A percentile compares a stretch with the other conserved stretches of the same genome.
Conservation (phyloP, 106 monocot species). For the Platanthera guangdongensis region DNA sequence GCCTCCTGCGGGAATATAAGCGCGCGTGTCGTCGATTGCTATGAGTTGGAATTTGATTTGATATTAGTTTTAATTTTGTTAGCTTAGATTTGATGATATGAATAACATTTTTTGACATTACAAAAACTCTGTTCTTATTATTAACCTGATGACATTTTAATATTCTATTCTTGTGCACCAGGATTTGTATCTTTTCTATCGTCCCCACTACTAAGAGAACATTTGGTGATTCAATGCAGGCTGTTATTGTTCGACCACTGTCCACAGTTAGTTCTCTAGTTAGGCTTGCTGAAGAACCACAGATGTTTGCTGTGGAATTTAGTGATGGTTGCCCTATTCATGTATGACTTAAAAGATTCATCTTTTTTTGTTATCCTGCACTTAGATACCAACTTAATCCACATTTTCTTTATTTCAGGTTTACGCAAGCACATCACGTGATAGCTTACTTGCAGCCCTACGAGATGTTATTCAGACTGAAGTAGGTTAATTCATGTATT, state of each 20-base stretch:
- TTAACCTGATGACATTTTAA: background rate
- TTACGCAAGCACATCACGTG: constrained; percentile 98
- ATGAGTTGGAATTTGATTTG: background rate
- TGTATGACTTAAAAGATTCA: constrained; percentile 21
- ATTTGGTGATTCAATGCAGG: constrained; percentile 32
- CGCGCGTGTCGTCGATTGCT: no score
- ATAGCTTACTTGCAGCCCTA: constrained; percentile 89
- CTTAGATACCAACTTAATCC: background rate
- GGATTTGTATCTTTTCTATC: background rate
- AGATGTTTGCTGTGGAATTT: constrained; percentile 98
- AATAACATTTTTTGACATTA: background rate
- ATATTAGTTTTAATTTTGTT: no score
- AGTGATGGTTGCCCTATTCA: constrained; percentile 95
- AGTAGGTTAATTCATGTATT: constrained; percentile 31
- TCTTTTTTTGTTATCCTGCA: background rate
- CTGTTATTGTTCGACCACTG: constrained; percentile 87
- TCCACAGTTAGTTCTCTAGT: constrained; percentile 83
- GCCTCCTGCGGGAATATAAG: no score
- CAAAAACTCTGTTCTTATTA: background rate
- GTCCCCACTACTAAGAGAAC: background rate
- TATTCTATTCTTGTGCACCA: background rate
- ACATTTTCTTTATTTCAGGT: constrained; percentile 43
- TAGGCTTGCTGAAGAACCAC: constrained; percentile 96
- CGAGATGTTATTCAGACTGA: constrained; percentile 90
- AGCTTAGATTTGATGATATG: background rate